Evolutionary conservation across 495 filamentous ascomycete genomes (phyloP), one percentile per base, ranked within the genome.

Genomic region (Cercophora scortea): DNA sequence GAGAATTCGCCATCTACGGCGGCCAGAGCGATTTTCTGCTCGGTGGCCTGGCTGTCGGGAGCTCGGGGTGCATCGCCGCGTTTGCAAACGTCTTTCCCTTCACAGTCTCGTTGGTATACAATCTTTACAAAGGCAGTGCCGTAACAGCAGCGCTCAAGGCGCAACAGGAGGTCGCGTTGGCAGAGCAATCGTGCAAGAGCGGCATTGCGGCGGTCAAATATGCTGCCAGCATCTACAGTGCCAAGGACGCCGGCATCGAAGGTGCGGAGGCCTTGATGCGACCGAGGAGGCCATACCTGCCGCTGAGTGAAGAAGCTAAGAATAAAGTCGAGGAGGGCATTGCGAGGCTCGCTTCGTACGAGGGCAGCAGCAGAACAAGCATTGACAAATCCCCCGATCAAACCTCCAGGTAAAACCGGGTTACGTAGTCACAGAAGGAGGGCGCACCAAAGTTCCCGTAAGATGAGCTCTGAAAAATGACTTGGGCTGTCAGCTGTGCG

Each of bases 11-110:
- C 1, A 76, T 83, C 4, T 87, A 80, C 64, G 83, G 83, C 8
- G 86, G 86, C 0, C 82, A 88, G 62, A 80, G 81, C 2, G 85
- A 88, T 57, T 88, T 88, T 61, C 64, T 89, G 39, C 64, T 88
- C 34, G 84, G 79, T 0, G 84, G 83, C 2, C 55, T 82, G 13
- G 69, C 71, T 8, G 79, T 79, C 1, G 84, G 83, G 3, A 78
- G 74, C 5, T 74, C 80, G 5, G 85, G 85, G 6, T 84, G 79
- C 53, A 84, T 87, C 54, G 77, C 80, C 3, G 85, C 81, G 4
- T 85, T 87, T 60, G 83, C 71, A 45, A 87, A 85, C 59, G 76
- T 85, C 33, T 82, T 85, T 46, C 85, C 83, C 5, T 76, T 74
- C 58, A 72, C 73, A 0, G 66, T 81, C 17, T 69, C 72, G 6